A percentile compares a stretch with the other conserved stretches of the same genome.
These are phyloP conservation scores for Tricholoma hemisulphureum DNA, from an alignment of 768 basidiomycete genomes.

Conservation along the genomic window DNA sequence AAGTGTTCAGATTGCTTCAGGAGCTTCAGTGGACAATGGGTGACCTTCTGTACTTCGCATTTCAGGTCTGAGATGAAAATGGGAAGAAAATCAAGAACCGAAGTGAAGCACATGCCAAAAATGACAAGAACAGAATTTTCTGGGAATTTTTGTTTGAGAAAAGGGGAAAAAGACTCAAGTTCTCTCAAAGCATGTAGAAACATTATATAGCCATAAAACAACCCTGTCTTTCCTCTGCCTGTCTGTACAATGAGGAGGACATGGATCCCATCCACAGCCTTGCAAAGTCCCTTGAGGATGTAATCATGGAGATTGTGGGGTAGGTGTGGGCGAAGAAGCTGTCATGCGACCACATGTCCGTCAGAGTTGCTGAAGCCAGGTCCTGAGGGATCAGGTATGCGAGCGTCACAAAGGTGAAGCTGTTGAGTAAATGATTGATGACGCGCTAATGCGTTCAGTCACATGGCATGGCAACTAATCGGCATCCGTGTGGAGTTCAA, in stretches of 20 bases:
- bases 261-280: conserved; percentile 19
- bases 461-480: background rate
- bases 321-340: background rate
- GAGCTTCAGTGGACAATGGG: too few relatives aligned
- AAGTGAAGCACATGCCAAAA: background rate
- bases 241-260: conserved; percentile 18
- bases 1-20: too few relatives aligned
- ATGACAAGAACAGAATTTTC: conserved; percentile 13
- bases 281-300: conserved; percentile 23
- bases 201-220: conserved; percentile 19
- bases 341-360: background rate
- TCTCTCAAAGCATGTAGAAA: background rate
- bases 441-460: too few relatives aligned
- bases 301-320: conserved; percentile 20
- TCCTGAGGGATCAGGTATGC: background rate
- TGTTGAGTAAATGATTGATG: background rate
- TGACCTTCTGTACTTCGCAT: too few relatives aligned
- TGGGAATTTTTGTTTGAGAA: background rate
- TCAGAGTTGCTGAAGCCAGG: background rate
- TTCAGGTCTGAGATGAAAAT: background rate
- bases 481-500: background rate
- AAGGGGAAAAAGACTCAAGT: too few relatives aligned
- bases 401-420: background rate
- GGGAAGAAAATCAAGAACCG: background rate
- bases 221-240: conserved; percentile 19